phyloP scores from a whole-genome alignment of 352 stramenopile species.

The Globisporangium polare region DNA sequence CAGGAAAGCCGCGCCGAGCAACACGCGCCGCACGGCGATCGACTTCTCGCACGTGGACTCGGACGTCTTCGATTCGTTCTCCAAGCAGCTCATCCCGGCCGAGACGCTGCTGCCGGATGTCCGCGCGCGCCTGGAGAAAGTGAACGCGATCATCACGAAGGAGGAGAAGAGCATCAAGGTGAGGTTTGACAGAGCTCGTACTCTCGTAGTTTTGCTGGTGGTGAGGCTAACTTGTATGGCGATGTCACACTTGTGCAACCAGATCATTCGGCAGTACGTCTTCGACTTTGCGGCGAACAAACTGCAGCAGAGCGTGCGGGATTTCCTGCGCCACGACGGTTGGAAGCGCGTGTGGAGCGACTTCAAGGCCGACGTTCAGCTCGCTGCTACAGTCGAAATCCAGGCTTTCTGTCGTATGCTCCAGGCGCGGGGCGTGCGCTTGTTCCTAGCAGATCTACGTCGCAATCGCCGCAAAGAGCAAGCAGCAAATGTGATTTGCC shows the following conservation, averaged over 20 bases:
- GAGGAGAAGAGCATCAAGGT: conserved; percentile 54
- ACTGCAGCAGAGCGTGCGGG: conserved; percentile 33
- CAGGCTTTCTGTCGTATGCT: conserved; percentile 40
- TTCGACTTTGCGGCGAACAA: conserved; percentile 34
- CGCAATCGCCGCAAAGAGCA: conserved; percentile 15
- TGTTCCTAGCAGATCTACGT: conserved; percentile 25
- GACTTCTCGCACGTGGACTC: conserved; percentile 48
- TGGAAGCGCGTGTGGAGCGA: conserved; percentile 38
- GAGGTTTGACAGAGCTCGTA: background rate
- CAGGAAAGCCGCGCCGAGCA: conserved; percentile 1
- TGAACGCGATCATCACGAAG: conserved; percentile 31
- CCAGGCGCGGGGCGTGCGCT: conserved; percentile 17
- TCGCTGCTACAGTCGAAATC: conserved; percentile 43
- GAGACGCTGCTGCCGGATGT: conserved; percentile 51
- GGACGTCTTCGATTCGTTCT: conserved; percentile 62
- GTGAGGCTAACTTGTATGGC: background rate
- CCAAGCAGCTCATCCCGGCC: conserved; percentile 52
- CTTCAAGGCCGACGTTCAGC: conserved; percentile 35
- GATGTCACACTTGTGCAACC: background rate
- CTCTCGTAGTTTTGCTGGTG: background rate
- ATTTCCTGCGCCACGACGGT: conserved; percentile 27
- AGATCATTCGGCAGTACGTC: conserved; percentile 45
- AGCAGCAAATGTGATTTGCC: conserved; percentile 23
- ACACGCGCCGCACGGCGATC: conserved; percentile 10
- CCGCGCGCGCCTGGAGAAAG: conserved; percentile 26